A percentile compares a stretch with the other conserved stretches of the same genome.
Conservation (phyloP, 495 filamentous ascomycete genomes). For the Penicillium riverlandense region DNA sequence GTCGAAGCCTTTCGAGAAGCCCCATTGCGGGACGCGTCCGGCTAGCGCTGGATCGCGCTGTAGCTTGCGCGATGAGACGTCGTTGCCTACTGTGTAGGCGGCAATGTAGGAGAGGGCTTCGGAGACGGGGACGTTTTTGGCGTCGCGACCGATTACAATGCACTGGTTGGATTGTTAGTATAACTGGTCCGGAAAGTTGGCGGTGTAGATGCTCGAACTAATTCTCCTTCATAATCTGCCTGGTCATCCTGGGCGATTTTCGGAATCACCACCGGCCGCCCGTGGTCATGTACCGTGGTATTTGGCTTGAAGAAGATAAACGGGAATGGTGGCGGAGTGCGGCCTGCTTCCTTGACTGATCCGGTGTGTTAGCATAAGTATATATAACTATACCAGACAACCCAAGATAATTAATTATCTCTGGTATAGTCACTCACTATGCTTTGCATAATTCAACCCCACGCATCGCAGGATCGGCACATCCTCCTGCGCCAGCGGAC, state of each 20-base stretch:
- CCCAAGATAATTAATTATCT: too few species aligned
- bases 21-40: conserved; percentile 65
- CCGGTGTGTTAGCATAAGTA: neutral
- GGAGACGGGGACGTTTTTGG: conserved; percentile 33
- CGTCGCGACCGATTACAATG: conserved; percentile 34
- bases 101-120: conserved; percentile 40
- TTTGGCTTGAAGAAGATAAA: conserved; percentile 45
- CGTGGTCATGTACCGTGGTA: conserved; percentile 37
- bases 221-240: conserved; percentile 48
- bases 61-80: conserved; percentile 40
- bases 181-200: neutral
- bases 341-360: conserved; percentile 42
- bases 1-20: conserved; percentile 69
- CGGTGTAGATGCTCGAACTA: conserved; percentile 13
- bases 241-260: conserved; percentile 42
- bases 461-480: conserved; percentile 33
- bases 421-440: conserved; percentile 17
- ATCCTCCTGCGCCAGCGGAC: conserved; percentile 25
- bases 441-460: conserved; percentile 33
- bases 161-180: conserved; percentile 3
- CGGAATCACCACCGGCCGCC: conserved; percentile 34
- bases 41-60: conserved; percentile 42
- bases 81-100: conserved; percentile 43
- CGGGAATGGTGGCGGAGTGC: conserved; percentile 39
- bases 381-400: too few species aligned